Conservation (phyloP, 805 yeast species). For the Candida bentonensis region DNA sequence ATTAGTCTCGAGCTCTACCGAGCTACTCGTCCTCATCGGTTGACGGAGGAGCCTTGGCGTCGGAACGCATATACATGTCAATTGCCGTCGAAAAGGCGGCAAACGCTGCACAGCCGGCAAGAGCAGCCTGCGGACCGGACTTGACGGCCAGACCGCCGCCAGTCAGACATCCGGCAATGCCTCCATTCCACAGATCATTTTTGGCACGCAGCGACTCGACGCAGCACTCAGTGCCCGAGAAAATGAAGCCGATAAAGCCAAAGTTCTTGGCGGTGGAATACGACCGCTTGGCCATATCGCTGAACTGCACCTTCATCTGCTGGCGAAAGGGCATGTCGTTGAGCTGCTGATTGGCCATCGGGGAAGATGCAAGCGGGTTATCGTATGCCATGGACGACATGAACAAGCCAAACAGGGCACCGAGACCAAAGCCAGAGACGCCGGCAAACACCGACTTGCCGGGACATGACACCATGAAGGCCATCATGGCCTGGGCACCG, state of each 20-base stretch:
- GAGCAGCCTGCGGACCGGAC: conserved; percentile 87
- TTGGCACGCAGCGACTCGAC: conserved; percentile 79
- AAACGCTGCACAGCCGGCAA: conserved; percentile 92
- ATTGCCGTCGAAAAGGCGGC: conserved; percentile 70
- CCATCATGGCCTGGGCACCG: conserved; percentile 74
- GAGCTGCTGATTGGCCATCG: conserved; percentile 43
- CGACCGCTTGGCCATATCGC: conserved; percentile 87
- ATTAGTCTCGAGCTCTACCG: background rate
- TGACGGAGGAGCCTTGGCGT: conserved; percentile 67
- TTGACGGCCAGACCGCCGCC: conserved; percentile 92
- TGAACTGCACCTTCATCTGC: conserved; percentile 80
- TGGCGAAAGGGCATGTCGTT: conserved; percentile 81
- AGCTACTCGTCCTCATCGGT: conserved; percentile 60
- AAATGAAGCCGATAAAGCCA: conserved; percentile 83
- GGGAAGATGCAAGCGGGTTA: conserved; percentile 27
- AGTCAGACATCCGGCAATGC: conserved; percentile 87
- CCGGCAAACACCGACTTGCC: conserved; percentile 89
- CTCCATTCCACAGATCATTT: conserved; percentile 84
- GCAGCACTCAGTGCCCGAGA: conserved; percentile 84
- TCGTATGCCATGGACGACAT: conserved; percentile 75
- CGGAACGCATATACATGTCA: conserved; percentile 76
- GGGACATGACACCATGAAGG: conserved; percentile 82
- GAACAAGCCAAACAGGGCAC: conserved; percentile 90
- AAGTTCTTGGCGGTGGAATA: conserved; percentile 83
- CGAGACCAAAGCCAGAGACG: conserved; percentile 83